phyloP scores from a whole-genome alignment of 2,329 filamentous ascomycete species.

The Penicillium sp. region DNA sequence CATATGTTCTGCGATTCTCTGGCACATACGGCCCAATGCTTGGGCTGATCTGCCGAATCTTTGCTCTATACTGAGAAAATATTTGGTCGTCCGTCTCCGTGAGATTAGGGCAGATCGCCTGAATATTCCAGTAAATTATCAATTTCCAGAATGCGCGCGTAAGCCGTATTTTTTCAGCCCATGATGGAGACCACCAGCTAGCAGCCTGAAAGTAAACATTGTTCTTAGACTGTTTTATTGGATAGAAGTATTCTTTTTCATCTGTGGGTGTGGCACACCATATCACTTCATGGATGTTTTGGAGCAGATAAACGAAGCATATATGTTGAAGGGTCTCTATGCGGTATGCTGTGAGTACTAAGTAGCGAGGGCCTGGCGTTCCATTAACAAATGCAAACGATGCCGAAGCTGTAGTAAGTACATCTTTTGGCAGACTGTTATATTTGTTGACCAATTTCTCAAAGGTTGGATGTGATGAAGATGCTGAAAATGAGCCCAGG shows the following conservation, averaged over 20 bases:
- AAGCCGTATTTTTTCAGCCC: not conserved
- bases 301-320: constrained; percentile 4
- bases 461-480: not conserved
- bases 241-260: too few species aligned
- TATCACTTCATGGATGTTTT: constrained; percentile 4
- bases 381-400: constrained; percentile 5
- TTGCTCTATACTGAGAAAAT: not conserved
- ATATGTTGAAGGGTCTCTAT: constrained; percentile 11
- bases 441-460: not conserved
- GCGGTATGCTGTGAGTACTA: constrained; percentile 5
- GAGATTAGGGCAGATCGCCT: not conserved
- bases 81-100: not conserved
- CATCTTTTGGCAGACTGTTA: not conserved
- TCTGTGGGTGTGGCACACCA: not conserved
- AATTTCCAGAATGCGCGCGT: constrained; percentile 1
- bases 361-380: constrained; percentile 9
- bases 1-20: too few species aligned
- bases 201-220: not conserved
- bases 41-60: not conserved
- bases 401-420: constrained; percentile 4
- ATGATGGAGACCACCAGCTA: constrained; percentile 5
- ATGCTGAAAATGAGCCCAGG: not conserved
- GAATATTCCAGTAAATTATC: constrained; percentile 5
- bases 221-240: not conserved
- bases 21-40: not conserved